These are phyloP conservation scores for Stygiomarasmius scandens DNA, from an alignment of 1,284 basidiomycete genomes.

Conservation along the genomic window DNA sequence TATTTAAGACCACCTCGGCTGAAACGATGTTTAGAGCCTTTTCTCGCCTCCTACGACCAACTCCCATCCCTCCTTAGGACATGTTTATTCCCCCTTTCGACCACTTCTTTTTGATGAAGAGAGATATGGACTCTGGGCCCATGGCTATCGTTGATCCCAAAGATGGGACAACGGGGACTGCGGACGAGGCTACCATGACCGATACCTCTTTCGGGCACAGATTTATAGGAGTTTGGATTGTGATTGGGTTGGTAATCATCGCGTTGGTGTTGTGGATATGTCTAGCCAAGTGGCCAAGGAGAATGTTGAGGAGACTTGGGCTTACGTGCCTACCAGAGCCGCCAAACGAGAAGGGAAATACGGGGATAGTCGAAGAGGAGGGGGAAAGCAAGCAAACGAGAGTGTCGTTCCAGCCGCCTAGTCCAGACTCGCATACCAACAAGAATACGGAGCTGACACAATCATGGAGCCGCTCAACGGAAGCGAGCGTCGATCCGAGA, in stretches of 20 bases:
- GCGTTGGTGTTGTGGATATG: constrained; percentile 31
- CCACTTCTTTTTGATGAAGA: not conserved
- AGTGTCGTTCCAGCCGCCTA: not conserved
- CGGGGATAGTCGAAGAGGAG: constrained; percentile 5
- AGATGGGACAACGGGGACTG: not conserved
- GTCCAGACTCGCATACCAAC: not conserved
- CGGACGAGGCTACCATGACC: not conserved
- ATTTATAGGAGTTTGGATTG: constrained; percentile 45
- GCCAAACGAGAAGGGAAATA: constrained; percentile 7
- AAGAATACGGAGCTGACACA: not conserved
- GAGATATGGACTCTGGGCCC: not conserved
- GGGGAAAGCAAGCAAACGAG: not conserved
- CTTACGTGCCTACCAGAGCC: constrained; percentile 12
- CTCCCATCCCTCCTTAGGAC: not conserved
- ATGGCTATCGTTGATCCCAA: not conserved
- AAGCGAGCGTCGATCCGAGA: not conserved
- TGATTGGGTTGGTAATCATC: constrained; percentile 33
- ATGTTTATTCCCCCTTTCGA: not conserved
- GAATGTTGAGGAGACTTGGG: constrained; percentile 15
- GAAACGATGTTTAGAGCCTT: not conserved
- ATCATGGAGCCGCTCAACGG: not conserved
- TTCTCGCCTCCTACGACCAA: not conserved
- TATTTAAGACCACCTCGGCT: not conserved
- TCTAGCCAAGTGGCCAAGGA: constrained; percentile 31
- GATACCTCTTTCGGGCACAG: constrained; percentile 36